Evolutionary conservation across 2,329 filamentous ascomycete species (phyloP).

Genomic region (Colletotrichum navitas): DNA sequence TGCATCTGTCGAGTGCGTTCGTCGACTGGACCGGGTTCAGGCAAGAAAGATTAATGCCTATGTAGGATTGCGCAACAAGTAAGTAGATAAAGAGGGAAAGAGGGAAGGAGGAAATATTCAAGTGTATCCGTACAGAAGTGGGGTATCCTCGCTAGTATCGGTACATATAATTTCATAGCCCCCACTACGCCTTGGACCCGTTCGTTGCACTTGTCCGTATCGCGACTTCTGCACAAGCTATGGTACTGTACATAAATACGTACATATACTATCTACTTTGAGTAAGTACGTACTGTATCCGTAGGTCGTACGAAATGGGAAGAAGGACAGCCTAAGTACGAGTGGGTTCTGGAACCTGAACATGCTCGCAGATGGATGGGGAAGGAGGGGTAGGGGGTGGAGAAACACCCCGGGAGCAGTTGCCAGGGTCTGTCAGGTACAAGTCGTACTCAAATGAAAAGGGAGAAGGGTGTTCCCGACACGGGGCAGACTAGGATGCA

Average conservation of each 20-base stretch:
- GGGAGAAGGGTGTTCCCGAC: background rate
- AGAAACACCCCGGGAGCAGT: background rate
- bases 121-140: background rate
- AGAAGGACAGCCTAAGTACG: constrained; percentile 5
- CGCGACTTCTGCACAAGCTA: background rate
- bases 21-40: constrained; percentile 1
- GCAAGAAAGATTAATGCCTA: background rate
- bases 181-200: background rate
- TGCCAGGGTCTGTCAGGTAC: background rate
- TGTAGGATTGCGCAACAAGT: no score
- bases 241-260: background rate
- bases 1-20: background rate
- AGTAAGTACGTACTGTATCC: background rate
- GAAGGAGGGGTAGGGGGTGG: background rate
- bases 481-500: background rate
- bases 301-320: background rate
- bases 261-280: background rate
- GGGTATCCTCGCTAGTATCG: background rate
- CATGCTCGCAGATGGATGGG: constrained; percentile 13
- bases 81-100: background rate
- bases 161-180: background rate
- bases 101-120: background rate
- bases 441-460: background rate
- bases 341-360: constrained; percentile 38
- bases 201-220: constrained; percentile 1